These are phyloP conservation scores for Starmerella vaccinii DNA, from an alignment of 805 yeast species.

Conservation along the genomic window DNA sequence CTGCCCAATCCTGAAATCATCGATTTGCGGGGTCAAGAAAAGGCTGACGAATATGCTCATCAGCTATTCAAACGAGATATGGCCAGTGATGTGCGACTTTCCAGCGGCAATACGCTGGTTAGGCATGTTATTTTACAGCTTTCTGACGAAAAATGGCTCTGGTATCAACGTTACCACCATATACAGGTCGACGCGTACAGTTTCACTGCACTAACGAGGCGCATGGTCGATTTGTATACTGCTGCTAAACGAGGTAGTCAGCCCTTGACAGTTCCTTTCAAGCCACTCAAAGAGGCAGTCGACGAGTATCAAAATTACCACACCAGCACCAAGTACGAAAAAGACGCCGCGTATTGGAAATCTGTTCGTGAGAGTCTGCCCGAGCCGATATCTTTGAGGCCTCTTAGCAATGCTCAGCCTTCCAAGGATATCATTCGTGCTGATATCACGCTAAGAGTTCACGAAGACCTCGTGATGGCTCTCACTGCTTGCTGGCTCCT, in stretches of 20 bases:
- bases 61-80: slow-evolving; percentile 6
- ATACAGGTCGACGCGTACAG: slow-evolving; percentile 18
- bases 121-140: slow-evolving; percentile 8
- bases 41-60: background rate
- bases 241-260: background rate
- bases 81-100: slow-evolving; percentile 3
- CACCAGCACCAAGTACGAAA: slow-evolving; percentile 1
- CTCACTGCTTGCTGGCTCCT: slow-evolving; percentile 13
- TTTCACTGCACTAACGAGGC: slow-evolving; percentile 16
- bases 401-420: slow-evolving; percentile 10
- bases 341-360: slow-evolving; percentile 16
- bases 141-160: slow-evolving; percentile 1
- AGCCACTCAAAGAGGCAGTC: slow-evolving; percentile 5
- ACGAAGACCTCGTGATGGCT: slow-evolving; percentile 13
- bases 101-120: background rate
- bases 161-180: slow-evolving; percentile 20
- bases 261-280: background rate
- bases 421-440: slow-evolving; percentile 12
- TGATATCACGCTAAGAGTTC: background rate
- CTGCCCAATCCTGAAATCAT: slow-evolving; percentile 7
- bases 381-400: slow-evolving; percentile 3
- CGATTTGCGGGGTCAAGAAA: slow-evolving; percentile 4
- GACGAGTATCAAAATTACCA: slow-evolving; percentile 11
- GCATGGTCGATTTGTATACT: slow-evolving; percentile 16
- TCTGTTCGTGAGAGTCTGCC: slow-evolving; percentile 6